phyloP scores from a whole-genome alignment of 2,329 filamentous ascomycete species.

The Diatrype stigma region DNA sequence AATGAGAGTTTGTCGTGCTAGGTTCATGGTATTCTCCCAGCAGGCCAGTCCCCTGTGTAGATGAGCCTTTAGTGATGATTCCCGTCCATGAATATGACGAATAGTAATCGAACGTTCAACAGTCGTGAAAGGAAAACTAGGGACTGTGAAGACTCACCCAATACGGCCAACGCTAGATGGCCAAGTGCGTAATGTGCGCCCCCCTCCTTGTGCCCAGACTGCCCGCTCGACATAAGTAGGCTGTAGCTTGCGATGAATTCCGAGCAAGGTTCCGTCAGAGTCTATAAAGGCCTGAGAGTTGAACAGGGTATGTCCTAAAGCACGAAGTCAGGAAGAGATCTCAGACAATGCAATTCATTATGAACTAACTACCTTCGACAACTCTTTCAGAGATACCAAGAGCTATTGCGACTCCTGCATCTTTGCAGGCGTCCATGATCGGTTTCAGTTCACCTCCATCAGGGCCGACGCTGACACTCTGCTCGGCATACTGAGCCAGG shows the following conservation, averaged over 20 bases:
- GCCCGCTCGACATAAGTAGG: slow-evolving; percentile 26
- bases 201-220: slow-evolving; percentile 27
- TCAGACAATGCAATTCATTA: neutral
- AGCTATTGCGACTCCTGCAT: slow-evolving; percentile 12
- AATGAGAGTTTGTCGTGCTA: slow-evolving; percentile 27
- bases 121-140: neutral
- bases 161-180: slow-evolving; percentile 1
- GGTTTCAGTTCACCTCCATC: slow-evolving; percentile 10
- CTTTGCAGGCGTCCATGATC: slow-evolving; percentile 16
- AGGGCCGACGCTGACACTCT: slow-evolving; percentile 15
- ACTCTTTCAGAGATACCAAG: slow-evolving; percentile 24
- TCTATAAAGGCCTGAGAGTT: slow-evolving; percentile 26
- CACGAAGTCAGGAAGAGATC: neutral
- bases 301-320: slow-evolving; percentile 24
- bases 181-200: slow-evolving; percentile 21
- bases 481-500: slow-evolving; percentile 16
- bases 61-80: too few species aligned
- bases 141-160: neutral
- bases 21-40: slow-evolving; percentile 29
- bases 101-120: neutral
- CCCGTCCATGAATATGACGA: slow-evolving; percentile 10
- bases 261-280: slow-evolving; percentile 19
- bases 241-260: slow-evolving; percentile 29
- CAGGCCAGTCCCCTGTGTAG: slow-evolving; percentile 23
- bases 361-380: neutral